These are phyloP conservation scores for Karstenula rhodostoma DNA, from an alignment of 2,329 filamentous ascomycete species.

Conservation along the genomic window DNA sequence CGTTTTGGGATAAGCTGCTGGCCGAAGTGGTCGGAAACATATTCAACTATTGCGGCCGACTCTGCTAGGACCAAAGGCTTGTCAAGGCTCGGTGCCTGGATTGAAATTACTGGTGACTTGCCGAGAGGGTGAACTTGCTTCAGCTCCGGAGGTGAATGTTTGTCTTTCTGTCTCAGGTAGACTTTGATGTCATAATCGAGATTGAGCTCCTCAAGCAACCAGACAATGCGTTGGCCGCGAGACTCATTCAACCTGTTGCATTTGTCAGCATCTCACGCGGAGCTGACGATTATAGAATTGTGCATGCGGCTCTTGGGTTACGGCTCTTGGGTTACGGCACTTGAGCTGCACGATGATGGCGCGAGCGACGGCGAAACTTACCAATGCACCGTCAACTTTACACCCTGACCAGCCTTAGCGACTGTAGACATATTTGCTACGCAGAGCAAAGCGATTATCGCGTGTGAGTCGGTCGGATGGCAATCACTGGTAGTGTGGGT, in stretches of 20 bases:
- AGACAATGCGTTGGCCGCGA: slow-evolving; percentile 82
- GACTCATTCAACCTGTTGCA: slow-evolving; percentile 79
- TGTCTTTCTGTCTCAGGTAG: slow-evolving; percentile 72
- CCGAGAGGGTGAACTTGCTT: slow-evolving; percentile 83
- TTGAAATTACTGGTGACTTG: slow-evolving; percentile 80
- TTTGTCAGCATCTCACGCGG: slow-evolving; percentile 11
- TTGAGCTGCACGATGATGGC: slow-evolving; percentile 9
- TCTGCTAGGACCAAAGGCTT: slow-evolving; percentile 76
- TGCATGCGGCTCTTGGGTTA: not conserved
- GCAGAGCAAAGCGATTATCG: not conserved
- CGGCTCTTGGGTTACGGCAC: slow-evolving; percentile 1
- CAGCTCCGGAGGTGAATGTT: slow-evolving; percentile 77
- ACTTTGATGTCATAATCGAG: slow-evolving; percentile 81
- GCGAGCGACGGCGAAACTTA: slow-evolving; percentile 28
- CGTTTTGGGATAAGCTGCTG: slow-evolving; percentile 60
- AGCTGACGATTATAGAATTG: not conserved
- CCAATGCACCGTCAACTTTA: slow-evolving; percentile 49
- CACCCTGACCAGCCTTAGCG: slow-evolving; percentile 37
- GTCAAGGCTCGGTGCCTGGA: slow-evolving; percentile 60
- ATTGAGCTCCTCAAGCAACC: slow-evolving; percentile 84
- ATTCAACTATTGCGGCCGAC: slow-evolving; percentile 82
- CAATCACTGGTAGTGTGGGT: not conserved
- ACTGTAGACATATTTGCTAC: slow-evolving; percentile 19
- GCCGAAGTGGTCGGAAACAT: slow-evolving; percentile 75
- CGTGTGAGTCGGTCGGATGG: not conserved